Evolutionary conservation across 345 rosid species (phyloP), one percentile per base, ranked within the genome.

Genomic region (Geranium brycei): DNA sequence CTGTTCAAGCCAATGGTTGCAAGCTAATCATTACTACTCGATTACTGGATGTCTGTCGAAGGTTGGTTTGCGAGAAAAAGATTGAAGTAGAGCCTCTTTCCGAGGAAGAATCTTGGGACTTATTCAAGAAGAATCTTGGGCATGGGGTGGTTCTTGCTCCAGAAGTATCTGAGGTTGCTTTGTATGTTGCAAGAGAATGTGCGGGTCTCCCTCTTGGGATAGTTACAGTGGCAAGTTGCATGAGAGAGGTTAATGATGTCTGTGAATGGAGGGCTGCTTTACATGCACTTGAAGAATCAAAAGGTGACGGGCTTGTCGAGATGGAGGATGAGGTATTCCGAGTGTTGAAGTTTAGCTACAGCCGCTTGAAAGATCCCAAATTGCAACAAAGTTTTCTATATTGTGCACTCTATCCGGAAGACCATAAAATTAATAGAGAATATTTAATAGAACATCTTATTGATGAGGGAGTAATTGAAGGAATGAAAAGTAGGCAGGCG

Each of bases 21-120:
- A 77, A 77, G 63, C 14, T 74, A 35, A 4, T 71, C 30, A 14
- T 77, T 11, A 77, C 78, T 17, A 71, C 67, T 30, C 69, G 76
- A 11, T 63, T 65, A 13, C 11, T 15, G 3, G 57, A 61, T 0
- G 58, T 74, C 0, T 69, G 74, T 59, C 32, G 23, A 10, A 38
- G 5, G 5, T 71, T 78, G 66, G 17, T 11, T 19, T 60, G 71
- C 13, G 19, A 53, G n/a, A 4, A 53, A 2, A 19, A 51, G 51
- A 38, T 74, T 53, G 0, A 40, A 58, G 69, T 63, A 19, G 19
- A 62, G 23, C 69, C 60, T 61, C 72, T 64, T 47, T 57, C 32
- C 3, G 6, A 40, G 40, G 38, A 72, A 1, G 72, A 72, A 32
- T 64, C 69, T 6, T 57, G 71, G 64, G 18, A 65, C 14, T 58